Base-by-base conservation (phyloP, 305 asterid species). In the Solanum hybrid region DNA sequence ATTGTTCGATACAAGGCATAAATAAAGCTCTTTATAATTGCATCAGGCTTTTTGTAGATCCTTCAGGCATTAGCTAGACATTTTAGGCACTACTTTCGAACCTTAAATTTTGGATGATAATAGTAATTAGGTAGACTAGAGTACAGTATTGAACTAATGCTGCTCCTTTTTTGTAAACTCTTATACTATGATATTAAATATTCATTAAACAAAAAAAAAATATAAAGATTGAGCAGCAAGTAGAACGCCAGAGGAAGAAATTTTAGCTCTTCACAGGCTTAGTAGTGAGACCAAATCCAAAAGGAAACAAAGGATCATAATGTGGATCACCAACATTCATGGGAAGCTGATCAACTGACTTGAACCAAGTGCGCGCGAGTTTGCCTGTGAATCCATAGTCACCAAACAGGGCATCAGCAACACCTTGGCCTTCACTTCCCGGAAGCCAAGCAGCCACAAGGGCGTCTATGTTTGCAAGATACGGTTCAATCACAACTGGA, bases 391-490 rank as follows among this genome's bases (percentile, higher is more conserved):
- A 94, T 3, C 95, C 95, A 20, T 94, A 93, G 87, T 95, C 93
- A 1, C 97, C 96, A 75, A 94, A 95, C 88, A 95, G 85, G 29
- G 72, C 94, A 90, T 95, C 97, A 1, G 97, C 93, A 75, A 95
- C 93, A 12, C 98, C 98, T 72, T 89, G 96, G 35, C 97, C 98
- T 88, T 95, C 98, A 6, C 91, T 95, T 27, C 98, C 98, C 0
- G 96, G 98, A n/a, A 95, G 96, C 98, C 98, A 95, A 11, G 97
- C 98, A 4, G 98, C 98, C 86, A 95, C 94, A 0, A 95, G 91
- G 1, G 96, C 97, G 2, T 92, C 96, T 11, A 95, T 92, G 8
- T 85, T 88, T 1, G 66, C 66, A 10, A 95, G 71, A 64, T 92
- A 93, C 0, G 96, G 96, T 91, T 93, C 93, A 16, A 94, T 86